Evolutionary conservation across 805 yeast genomes (phyloP).

Genomic region (Saturnispora zaruensis): DNA sequence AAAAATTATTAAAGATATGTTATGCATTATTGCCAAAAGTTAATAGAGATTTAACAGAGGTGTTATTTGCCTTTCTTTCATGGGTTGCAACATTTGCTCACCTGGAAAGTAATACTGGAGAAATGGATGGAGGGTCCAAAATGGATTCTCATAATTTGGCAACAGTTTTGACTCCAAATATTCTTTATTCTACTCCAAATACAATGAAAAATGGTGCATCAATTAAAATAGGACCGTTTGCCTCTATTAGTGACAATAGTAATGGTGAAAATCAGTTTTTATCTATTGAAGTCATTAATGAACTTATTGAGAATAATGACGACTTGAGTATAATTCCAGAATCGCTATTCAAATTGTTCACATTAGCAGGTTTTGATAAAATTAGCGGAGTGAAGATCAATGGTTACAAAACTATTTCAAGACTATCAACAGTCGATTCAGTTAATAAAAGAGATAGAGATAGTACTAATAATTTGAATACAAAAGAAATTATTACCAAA

Average conservation of each 20-base stretch:
- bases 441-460: constrained; percentile 12
- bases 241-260: constrained; percentile 13
- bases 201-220: constrained; percentile 19
- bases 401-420: constrained; percentile 1
- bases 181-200: constrained; percentile 47
- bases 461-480: constrained; percentile 14
- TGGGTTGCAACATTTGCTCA: constrained; percentile 97
- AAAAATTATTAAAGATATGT: constrained; percentile 49
- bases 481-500: constrained; percentile 34
- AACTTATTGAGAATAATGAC: constrained; percentile 72
- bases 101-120: constrained; percentile 62
- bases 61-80: constrained; percentile 71
- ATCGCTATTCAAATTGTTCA: constrained; percentile 45
- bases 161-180: constrained; percentile 91
- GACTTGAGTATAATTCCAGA: constrained; percentile 70
- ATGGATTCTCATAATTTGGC: constrained; percentile 96
- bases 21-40: constrained; percentile 74
- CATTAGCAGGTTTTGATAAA: constrained; percentile 35
- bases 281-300: constrained; percentile 85
- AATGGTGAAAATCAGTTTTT: constrained; percentile 68
- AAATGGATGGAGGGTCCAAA: constrained; percentile 83
- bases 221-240: neutral
- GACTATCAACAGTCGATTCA: constrained; percentile 12
- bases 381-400: neutral
- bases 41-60: constrained; percentile 81